phyloP scores from a whole-genome alignment of 805 yeast species.

The Schwanniomyces vanrijiae region DNA sequence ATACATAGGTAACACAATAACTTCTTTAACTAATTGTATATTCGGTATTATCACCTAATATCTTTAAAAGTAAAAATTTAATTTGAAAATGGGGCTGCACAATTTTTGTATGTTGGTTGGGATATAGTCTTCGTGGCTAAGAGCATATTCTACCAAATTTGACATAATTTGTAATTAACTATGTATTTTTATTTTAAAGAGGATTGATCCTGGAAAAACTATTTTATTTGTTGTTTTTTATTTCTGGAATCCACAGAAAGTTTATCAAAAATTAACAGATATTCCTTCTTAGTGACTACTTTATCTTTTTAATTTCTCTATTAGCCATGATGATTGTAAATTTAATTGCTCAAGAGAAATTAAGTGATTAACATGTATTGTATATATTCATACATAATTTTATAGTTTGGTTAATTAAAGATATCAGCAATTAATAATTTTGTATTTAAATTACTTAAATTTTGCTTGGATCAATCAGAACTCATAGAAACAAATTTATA shows the following conservation, averaged over 20 bases:
- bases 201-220: too few relatives aligned
- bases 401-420: too few relatives aligned
- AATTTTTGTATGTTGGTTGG: slow-evolving; percentile 14
- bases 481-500: too few relatives aligned
- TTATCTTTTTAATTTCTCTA: slow-evolving; percentile 13
- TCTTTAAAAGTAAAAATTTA: slow-evolving; percentile 36
- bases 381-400: too few relatives aligned
- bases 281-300: slow-evolving; percentile 14
- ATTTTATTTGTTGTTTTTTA: neutral
- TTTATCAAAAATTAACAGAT: slow-evolving; percentile 10
- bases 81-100: slow-evolving; percentile 23
- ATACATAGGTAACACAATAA: slow-evolving; percentile 27
- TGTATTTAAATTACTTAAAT: too few relatives aligned
- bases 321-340: slow-evolving; percentile 10
- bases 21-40: slow-evolving; percentile 34
- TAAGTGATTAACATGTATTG: too few relatives aligned
- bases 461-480: too few relatives aligned
- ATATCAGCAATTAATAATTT: too few relatives aligned
- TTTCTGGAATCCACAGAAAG: slow-evolving; percentile 15
- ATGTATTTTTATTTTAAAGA: too few relatives aligned
- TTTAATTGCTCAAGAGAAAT: neutral
- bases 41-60: slow-evolving; percentile 46
- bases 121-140: slow-evolving; percentile 13
- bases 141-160: slow-evolving; percentile 11
- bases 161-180: too few relatives aligned